Evolutionary conservation across 441 rosid genomes (phyloP), one percentile per base, ranked within the genome.

Genomic region (Adansonia rubrostipa): DNA sequence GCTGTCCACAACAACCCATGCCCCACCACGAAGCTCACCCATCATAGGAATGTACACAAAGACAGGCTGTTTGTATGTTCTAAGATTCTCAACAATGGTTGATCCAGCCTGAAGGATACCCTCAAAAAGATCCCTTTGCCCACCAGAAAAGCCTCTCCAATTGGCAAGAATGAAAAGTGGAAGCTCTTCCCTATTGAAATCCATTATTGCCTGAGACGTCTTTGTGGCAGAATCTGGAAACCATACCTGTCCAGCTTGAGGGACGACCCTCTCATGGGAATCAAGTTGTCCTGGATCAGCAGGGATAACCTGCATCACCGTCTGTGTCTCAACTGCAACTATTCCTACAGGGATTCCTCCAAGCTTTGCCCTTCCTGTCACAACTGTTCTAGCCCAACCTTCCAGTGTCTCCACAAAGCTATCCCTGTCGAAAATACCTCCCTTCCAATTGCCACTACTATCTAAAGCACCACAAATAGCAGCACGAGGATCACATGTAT

Each of bases 211-310:
- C 82, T 97, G 99, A 74, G 99, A 97, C 13, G 99, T 97, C 90
- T 97, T 97, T 77, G 89, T 86, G 6, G 99, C 99, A 36, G 99
- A 97, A 91, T 95, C 99, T 33, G 99, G 99, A 83, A 97, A 97
- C 99, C 99, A 97, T 80, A 97, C 99, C 88, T 97, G 99, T 74
- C 99, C 99, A 73, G 99, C 99, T 87, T 95, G 99, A 1, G 99
- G 98, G 76, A 95, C 99, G 48, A 97, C 97, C 83, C 98, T 87
- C 86, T 97, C 99, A 80, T 97, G 99, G 82, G 99, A 97, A 88
- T 97, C 99, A 8, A 95, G 98, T 86, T 95, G 99, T 70, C 99
- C 99, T 6, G 99, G 99, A 85, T 97, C 99, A 48, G 99, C 98
- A 62, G 99, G 99, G 81, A 97, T 93, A 76, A 97, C 92, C 84